Conservation (phyloP, 345 rosid genomes). For the Rubroshorea leprosula region DNA sequence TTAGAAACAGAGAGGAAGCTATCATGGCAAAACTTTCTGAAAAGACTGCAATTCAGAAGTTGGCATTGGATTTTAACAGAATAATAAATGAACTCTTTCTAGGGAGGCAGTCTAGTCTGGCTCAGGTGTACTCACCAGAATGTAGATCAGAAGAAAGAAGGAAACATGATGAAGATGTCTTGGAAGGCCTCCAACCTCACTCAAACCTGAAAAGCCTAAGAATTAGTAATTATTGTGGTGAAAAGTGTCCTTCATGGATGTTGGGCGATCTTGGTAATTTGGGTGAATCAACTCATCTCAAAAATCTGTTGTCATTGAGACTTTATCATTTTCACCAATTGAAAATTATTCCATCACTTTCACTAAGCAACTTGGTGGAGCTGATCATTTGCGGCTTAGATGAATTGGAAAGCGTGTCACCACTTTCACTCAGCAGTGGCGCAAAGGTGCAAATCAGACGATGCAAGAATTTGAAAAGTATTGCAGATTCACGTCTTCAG, state of each 20-base stretch:
- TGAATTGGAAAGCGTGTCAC: not conserved
- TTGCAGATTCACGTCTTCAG: not conserved
- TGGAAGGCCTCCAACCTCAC: not conserved
- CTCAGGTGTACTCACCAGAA: too few relatives aligned
- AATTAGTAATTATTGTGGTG: not conserved
- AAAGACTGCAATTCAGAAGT: too few relatives aligned
- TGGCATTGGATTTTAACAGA: too few relatives aligned
- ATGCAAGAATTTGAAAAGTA: not conserved
- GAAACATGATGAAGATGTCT: too few relatives aligned
- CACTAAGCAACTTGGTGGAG: too few relatives aligned
- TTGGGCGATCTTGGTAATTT: not conserved
- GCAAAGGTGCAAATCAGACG: not conserved
- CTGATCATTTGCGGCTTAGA: too few relatives aligned
- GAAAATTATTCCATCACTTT: too few relatives aligned
- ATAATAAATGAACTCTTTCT: too few relatives aligned
- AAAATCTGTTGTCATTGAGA: not conserved
- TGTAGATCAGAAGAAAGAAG: not conserved
- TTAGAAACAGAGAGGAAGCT: too few relatives aligned
- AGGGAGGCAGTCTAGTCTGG: too few relatives aligned
- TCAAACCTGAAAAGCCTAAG: not conserved
- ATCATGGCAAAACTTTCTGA: too few relatives aligned
- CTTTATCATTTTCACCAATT: not conserved
- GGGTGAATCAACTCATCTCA: not conserved
- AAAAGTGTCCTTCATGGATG: not conserved
- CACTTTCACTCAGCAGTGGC: not conserved